Base-by-base conservation (phyloP, 1,139 yeast genomes). In the Petasospora fabianii region DNA sequence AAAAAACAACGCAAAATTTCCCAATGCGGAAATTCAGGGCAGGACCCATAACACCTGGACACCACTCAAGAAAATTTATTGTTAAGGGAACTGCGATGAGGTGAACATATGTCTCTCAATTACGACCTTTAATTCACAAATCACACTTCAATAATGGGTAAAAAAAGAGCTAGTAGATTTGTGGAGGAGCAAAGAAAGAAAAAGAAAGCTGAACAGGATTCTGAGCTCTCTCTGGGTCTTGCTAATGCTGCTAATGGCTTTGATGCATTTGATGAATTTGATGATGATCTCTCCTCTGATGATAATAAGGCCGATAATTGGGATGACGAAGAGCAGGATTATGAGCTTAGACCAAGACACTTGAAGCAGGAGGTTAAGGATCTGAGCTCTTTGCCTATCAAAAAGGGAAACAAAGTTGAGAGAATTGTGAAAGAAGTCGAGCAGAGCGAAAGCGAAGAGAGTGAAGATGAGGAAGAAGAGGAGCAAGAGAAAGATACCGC, bases 301-400 rank as follows among this genome's bases (percentile, higher is more conserved):
- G 82, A 73, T 41, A 82, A 17, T 9, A 35, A 43, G 17, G 39
- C 37, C 16, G 16, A 26, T 6, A 54, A 62, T 24, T 66, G 69
- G 67, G 85, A 79, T n/a, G 71, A 77, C 46, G 76, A 73, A 48
- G 88, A 81, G 54, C 85, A 79, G 56, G 84, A 75, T 41, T 84
- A 83, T 53, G 92, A 83, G 57, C 59, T 72, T 48, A 64, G 55
- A 43, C 87, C 90, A 3, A 68, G 90, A 58, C 50, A 55, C 4
- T 43, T 65, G 27, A 64, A 68, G 12, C 64, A 62, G 24, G 66
- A 65, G 6, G 66, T 58, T 2, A 71, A 68, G 16, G 64, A 73
- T 17, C 74, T 77, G 4, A 96, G 85, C 56, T 81, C 85, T 10
- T 70, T 90, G 45, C 97, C 98, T 0, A 85, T 90, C 39, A 87